Base-by-base conservation (phyloP, 345 rosid genomes). In the Lepidium sativum region DNA sequence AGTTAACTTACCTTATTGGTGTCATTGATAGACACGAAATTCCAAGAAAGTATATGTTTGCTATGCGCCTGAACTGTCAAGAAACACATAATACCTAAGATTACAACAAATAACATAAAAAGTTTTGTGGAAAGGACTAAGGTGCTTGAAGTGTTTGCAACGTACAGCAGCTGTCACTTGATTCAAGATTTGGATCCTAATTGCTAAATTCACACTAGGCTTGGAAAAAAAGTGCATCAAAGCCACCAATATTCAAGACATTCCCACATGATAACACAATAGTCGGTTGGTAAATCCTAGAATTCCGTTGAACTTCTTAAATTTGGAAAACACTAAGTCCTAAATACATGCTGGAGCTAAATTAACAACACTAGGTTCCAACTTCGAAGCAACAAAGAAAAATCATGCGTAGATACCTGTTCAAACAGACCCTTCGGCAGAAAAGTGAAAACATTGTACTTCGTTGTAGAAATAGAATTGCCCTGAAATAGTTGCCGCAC, bases 31-130 rank as follows among this genome's bases (percentile, higher is more conserved):
- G 81, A 75, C 89, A 86, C 37, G 99, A 91, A 62, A 95, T 92
- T 79, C 86, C 80, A 65, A 95, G 92, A 73, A 95, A 91, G 87
- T 95, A 95, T 49, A 84, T 77, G 75, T 95, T 95, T 15, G 99
- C 99, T 56, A 95, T 97, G 81, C 98, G 98, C 81, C 99, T 88
- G 79, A 95, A 95, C 99, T 91, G 98, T 78, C 86, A 86, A 54
- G 67, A 72, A 82, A 77, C 23, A 80, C 58, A 69, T 21, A 29
- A 58, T 40, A 60, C 65, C 62, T 66, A 59, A 66, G 37, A 66
- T 72, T 57, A 27, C 45, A 57, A 21, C 21, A 51, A 33, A 41
- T 37, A 41, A 40, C 53, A 39, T 16, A 39, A 39, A 39, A 71
- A 32, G 0, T 27, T 38, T 20, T 40, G 32, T 27, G 23, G 43